Base-by-base conservation (phyloP, 306 rosid species). In the Astragalus membranaceus region DNA sequence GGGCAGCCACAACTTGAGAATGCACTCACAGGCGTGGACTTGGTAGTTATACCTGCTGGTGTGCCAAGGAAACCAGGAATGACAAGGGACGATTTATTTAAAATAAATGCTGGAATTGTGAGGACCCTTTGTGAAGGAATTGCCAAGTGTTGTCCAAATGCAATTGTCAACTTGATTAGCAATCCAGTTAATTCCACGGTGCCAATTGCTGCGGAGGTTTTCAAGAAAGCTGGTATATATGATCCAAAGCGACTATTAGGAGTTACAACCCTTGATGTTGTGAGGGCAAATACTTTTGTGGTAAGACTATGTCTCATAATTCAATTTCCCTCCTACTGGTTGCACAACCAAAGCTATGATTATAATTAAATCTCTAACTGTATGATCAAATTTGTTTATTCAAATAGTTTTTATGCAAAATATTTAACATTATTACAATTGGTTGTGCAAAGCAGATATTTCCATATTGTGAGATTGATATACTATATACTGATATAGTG, bases 131-230 rank as follows among this genome's bases (percentile, higher is more conserved):
- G 85, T 58, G 97, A 95, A 78, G 99, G 97, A 75, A 75, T 95
- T 79, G 80, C 91, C 7, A 89, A 85, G 75, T 26, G 64, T 82
- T 95, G 99, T 63, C 96, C 99, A 29, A 80, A 79, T 76, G 99
- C 96, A 23, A 52, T 95, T 66, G 96, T 95, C 69, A 95, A 95
- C 88, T 80, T 95, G 89, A 95, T 95, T 47, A 91, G 99, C 67
- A 95, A 95, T 79, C 99, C 97, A 8, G 99, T 91, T 74, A 95
- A 95, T 70, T 91, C 97, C 61, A 95, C 99, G 0, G 99, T 91
- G 61, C 80, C 99, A 16, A 89, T 91, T 78, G 97, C 99, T 37
- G 92, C 99, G 0, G 99, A 91, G 84, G 99, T 95, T 68, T 91
- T 95, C 79, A 91, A 95, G 91, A 91, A 72, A 60, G 93, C 97